Percentiles rank a stretch among this genome's conserved stretches.
phyloP scores from a whole-genome alignment of 208 protist genomes.

The Crithidia bombi region DNA sequence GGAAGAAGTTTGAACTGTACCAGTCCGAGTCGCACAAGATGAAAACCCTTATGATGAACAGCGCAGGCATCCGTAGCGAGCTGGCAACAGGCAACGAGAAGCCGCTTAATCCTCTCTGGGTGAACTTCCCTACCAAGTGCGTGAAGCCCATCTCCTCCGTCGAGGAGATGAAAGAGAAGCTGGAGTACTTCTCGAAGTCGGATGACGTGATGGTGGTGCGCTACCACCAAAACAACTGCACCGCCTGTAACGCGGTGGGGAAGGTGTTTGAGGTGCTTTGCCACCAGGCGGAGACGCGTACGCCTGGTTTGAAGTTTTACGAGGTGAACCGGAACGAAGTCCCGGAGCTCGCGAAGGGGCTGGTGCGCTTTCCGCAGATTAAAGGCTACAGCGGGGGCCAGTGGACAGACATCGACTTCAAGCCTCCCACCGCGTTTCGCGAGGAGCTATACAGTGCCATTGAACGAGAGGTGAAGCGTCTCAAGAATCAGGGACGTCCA shows the following conservation, averaged over 20 bases:
- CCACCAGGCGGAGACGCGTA: conserved; percentile 57
- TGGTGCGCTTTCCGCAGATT: conserved; percentile 87
- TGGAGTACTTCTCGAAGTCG: conserved; percentile 76
- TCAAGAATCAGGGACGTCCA: conserved; percentile 53
- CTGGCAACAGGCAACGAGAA: conserved; percentile 52
- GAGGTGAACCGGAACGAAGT: conserved; percentile 72
- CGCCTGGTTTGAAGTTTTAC: conserved; percentile 73
- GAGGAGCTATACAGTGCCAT: conserved; percentile 74
- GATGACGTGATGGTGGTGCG: conserved; percentile 87
- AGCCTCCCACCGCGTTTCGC: conserved; percentile 72
- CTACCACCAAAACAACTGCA: conserved; percentile 84
- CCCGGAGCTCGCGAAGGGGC: conserved; percentile 64
- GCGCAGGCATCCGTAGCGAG: conserved; percentile 66
- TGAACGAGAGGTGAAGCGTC: conserved; percentile 57
- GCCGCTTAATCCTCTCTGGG: conserved; percentile 72
- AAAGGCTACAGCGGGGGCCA: conserved; percentile 81
- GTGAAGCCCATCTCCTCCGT: conserved; percentile 63
- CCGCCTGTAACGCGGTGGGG: conserved; percentile 80
- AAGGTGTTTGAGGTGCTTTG: conserved; percentile 86
- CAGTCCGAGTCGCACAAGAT: conserved; percentile 84
- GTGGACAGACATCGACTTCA: conserved; percentile 89
- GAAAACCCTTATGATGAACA: conserved; percentile 85
- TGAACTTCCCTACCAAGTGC: conserved; percentile 73
- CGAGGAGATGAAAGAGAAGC: conserved; percentile 74
- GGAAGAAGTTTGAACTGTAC: conserved; percentile 73